Evolutionary conservation across 371 early-diverging fungal genomes (phyloP).

Genomic region (Syncephalastrum sp.): DNA sequence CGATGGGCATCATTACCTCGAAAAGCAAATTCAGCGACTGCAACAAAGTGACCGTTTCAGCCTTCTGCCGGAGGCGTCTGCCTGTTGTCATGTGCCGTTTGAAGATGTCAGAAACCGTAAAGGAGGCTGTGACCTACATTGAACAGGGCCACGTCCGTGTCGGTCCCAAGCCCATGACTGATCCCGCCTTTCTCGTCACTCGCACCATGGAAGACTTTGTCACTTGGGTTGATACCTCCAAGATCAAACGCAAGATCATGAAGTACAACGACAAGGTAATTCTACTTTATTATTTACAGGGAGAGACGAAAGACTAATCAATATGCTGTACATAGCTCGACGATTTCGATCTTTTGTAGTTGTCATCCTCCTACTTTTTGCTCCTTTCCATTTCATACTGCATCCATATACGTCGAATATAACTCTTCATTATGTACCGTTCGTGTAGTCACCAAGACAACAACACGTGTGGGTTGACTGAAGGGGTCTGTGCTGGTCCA

Average conservation of each 20-base stretch:
- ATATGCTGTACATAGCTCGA: conserved; percentile 48
- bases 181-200: conserved; percentile 89
- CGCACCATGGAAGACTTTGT: conserved; percentile 98
- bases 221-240: conserved; percentile 98
- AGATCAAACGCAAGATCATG: conserved; percentile 97
- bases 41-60: conserved; percentile 88
- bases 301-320: neutral
- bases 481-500: conserved; percentile 15
- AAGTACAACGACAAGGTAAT: conserved; percentile 95
- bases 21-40: conserved; percentile 86
- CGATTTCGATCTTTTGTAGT: conserved; percentile 68
- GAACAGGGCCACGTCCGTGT: conserved; percentile 98
- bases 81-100: conserved; percentile 94
- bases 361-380: conserved; percentile 1
- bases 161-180: conserved; percentile 90
- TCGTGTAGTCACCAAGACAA: conserved; percentile 43
- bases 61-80: conserved; percentile 92
- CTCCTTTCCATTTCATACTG: conserved; percentile 11
- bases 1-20: conserved; percentile 87
- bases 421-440: conserved; percentile 48
- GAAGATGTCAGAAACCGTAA: conserved; percentile 96
- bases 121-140: conserved; percentile 92
- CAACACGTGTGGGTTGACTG: conserved; percentile 22
- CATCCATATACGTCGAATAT: conserved; percentile 55
- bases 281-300: neutral